Percentiles rank a stretch among this genome's conserved stretches.
phyloP scores from a whole-genome alignment of 1,139 yeast species.

The Waltiozyma sp. region DNA sequence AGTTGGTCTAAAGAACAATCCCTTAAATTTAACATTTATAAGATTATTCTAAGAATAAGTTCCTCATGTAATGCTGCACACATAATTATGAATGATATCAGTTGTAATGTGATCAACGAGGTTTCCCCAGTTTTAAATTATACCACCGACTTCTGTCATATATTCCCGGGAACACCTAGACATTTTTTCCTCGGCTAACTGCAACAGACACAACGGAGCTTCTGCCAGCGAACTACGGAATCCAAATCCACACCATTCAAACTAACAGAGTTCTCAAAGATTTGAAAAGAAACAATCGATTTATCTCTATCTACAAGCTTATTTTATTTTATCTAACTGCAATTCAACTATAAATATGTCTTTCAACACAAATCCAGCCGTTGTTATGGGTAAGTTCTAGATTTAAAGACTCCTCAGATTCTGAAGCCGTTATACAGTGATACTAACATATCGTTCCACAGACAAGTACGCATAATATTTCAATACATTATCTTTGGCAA shows the following conservation, averaged over 20 bases:
- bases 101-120: no score
- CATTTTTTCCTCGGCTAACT: background rate
- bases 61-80: no score
- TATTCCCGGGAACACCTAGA: background rate
- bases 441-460: constrained; percentile 3
- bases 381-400: constrained; percentile 67
- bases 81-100: no score
- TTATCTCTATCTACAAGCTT: no score
- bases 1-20: no score
- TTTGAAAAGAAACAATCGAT: no score
- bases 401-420: background rate
- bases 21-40: no score
- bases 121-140: no score
- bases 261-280: background rate
- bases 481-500: background rate
- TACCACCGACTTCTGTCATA: no score
- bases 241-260: background rate
- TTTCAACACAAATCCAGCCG: constrained; percentile 69
- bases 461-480: constrained; percentile 10
- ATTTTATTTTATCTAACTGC: background rate
- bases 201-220: background rate
- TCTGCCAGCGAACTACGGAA: no score
- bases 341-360: constrained; percentile 20
- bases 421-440: background rate
- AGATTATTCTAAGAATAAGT: no score